A percentile compares a stretch with the other conserved stretches of the same genome.
phyloP scores from a whole-genome alignment of 2,329 filamentous ascomycete species.

The Colletotrichum siamense region DNA sequence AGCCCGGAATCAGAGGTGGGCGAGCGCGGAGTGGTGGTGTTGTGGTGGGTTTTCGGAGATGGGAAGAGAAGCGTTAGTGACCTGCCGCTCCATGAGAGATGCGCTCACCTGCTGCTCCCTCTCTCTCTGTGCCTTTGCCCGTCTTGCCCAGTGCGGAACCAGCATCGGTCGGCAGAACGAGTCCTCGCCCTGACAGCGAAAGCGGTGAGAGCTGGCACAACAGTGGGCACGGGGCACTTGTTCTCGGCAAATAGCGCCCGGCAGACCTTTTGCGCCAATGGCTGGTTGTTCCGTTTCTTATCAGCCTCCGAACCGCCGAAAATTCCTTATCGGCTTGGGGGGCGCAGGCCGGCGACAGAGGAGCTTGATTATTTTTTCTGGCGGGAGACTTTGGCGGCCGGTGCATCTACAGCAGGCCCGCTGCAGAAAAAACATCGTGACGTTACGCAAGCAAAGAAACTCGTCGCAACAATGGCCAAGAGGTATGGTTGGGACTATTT shows the following conservation, averaged over 20 bases:
- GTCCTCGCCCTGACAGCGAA: slow-evolving; percentile 15
- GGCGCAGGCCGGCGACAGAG: slow-evolving; percentile 2
- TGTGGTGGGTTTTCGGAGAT: slow-evolving; percentile 23
- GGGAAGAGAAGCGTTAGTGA: slow-evolving; percentile 23
- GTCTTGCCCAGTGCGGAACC: slow-evolving; percentile 21
- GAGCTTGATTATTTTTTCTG: slow-evolving; percentile 9
- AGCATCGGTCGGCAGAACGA: slow-evolving; percentile 25
- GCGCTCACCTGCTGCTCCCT: slow-evolving; percentile 22
- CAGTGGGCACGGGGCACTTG: slow-evolving; percentile 18
- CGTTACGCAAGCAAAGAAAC: background rate
- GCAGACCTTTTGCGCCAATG: slow-evolving; percentile 18
- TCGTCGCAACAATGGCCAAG: slow-evolving; percentile 23
- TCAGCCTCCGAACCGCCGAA: slow-evolving; percentile 7
- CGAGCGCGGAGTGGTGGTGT: slow-evolving; percentile 15
- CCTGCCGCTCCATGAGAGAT: slow-evolving; percentile 24
- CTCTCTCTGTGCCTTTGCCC: slow-evolving; percentile 21
- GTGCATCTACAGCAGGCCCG: slow-evolving; percentile 11
- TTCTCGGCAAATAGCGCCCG: slow-evolving; percentile 20
- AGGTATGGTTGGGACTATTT: slow-evolving; percentile 9
- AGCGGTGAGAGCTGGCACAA: slow-evolving; percentile 24
- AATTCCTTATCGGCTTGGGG: slow-evolving; percentile 6
- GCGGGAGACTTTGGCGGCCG: background rate
- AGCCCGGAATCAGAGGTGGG: slow-evolving; percentile 3
- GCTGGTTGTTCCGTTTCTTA: slow-evolving; percentile 18
- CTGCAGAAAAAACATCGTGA: slow-evolving; percentile 2